Conservation (phyloP, 768 basidiomycete genomes). For the Multifurca ochricompacta region DNA sequence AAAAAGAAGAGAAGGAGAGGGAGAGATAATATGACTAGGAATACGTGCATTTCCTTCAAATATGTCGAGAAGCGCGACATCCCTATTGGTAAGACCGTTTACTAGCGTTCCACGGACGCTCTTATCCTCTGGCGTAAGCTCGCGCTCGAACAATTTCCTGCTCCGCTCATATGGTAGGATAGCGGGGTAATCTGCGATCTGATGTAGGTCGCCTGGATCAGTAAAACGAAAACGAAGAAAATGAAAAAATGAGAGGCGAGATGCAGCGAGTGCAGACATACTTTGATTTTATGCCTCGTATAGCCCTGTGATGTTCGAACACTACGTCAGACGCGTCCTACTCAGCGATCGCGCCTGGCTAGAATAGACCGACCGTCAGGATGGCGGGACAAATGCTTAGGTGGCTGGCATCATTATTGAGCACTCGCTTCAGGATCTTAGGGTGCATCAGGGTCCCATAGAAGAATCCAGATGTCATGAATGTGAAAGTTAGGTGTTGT, state of each 20-base stretch:
- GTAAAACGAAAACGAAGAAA: too few relatives aligned
- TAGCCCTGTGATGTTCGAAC: slow-evolving; percentile 43
- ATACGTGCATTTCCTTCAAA: slow-evolving; percentile 74
- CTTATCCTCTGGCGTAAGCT: slow-evolving; percentile 52
- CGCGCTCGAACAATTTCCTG: slow-evolving; percentile 28
- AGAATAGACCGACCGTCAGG: slow-evolving; percentile 44
- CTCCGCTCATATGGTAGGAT: slow-evolving; percentile 55
- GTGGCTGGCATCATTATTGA: slow-evolving; percentile 56
- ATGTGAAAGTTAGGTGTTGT: too few relatives aligned
- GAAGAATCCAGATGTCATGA: slow-evolving; percentile 59
- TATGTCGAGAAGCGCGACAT: slow-evolving; percentile 61
- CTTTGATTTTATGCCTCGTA: slow-evolving; percentile 75
- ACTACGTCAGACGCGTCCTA: not conserved
- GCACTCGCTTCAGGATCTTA: slow-evolving; percentile 67
- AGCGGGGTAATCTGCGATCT: slow-evolving; percentile 79
- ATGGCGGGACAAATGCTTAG: slow-evolving; percentile 68
- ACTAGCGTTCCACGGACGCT: slow-evolving; percentile 78
- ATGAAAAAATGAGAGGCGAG: not conserved
- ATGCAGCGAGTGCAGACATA: slow-evolving; percentile 24
- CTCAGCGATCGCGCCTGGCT: not conserved
- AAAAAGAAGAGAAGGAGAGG: not conserved
- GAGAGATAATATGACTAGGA: not conserved
- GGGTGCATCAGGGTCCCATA: slow-evolving; percentile 92
- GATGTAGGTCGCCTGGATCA: not conserved
- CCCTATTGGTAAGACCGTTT: slow-evolving; percentile 53